These are phyloP conservation scores for Talaromyces funiculosus DNA, from an alignment of 2,329 filamentous ascomycete species.

Conservation along the genomic window DNA sequence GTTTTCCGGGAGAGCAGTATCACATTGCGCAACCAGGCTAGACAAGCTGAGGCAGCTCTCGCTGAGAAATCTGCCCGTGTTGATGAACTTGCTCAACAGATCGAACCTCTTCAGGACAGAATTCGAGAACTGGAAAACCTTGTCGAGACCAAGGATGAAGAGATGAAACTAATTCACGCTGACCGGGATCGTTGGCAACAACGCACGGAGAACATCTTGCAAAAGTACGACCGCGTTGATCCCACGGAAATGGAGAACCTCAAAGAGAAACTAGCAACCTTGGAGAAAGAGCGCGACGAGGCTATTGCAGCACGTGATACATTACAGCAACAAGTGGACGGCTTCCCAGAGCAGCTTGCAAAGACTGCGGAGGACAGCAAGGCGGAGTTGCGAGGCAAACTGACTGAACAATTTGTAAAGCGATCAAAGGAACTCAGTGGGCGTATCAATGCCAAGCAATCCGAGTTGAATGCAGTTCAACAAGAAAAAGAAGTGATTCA, in stretches of 20 bases:
- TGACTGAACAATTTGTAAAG: constrained; percentile 50
- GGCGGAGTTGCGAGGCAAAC: constrained; percentile 44
- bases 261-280: constrained; percentile 65
- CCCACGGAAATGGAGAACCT: constrained; percentile 87
- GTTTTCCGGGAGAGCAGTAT: constrained; percentile 92
- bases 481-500: constrained; percentile 66
- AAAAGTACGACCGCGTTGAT: constrained; percentile 92
- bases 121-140: constrained; percentile 79
- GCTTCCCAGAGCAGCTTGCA: constrained; percentile 45
- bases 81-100: constrained; percentile 65
- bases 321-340: constrained; percentile 47
- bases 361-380: constrained; percentile 42
- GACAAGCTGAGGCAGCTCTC: constrained; percentile 70
- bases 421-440: constrained; percentile 59
- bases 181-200: constrained; percentile 95
- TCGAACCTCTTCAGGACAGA: constrained; percentile 75
- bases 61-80: constrained; percentile 69
- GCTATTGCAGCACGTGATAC: constrained; percentile 49
- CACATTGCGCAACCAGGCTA: constrained; percentile 79
- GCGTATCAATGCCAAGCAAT: constrained; percentile 52
- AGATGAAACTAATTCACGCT: constrained; percentile 81
- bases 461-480: constrained; percentile 42
- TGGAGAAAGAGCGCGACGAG: constrained; percentile 65
- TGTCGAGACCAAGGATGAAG: constrained; percentile 73
- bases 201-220: constrained; percentile 88